A percentile compares a stretch with the other conserved stretches of the same genome.
Evolutionary conservation across 768 basidiomycete genomes (phyloP).

Genomic region (Kwoniella botswanensis): DNA sequence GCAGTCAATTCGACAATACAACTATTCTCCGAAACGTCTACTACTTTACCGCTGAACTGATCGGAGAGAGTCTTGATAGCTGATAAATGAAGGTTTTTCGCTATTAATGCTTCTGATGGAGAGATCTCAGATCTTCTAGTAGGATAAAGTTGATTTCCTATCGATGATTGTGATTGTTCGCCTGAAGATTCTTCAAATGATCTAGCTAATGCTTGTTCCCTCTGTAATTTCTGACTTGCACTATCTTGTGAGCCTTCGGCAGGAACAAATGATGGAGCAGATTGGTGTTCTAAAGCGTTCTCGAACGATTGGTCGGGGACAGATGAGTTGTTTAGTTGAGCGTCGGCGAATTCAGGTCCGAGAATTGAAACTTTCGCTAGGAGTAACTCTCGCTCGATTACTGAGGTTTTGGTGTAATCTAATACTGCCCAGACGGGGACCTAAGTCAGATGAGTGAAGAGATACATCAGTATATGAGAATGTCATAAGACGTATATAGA

Average conservation of each 20-base stretch:
- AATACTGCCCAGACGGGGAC: conserved; percentile 99
- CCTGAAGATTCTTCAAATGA: conserved; percentile 66
- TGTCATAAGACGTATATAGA: too few relatives aligned
- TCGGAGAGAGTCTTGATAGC: conserved; percentile 81
- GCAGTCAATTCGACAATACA: conserved; percentile 94
- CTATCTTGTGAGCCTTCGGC: conserved; percentile 58
- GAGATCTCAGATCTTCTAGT: conserved; percentile 30
- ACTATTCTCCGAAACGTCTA: conserved; percentile 92
- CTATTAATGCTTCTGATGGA: conserved; percentile 82
- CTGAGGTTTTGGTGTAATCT: conserved; percentile 91
- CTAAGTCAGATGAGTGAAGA: conserved; percentile 62
- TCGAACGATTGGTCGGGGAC: conserved; percentile 66
- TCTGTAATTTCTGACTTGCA: conserved; percentile 65
- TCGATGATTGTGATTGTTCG: conserved; percentile 52
- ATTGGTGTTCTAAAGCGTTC: conserved; percentile 45
- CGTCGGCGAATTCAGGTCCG: conserved; percentile 93
- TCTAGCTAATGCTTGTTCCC: conserved; percentile 74
- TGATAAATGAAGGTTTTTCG: conserved; percentile 85
- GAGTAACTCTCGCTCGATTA: conserved; percentile 89
- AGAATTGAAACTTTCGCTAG: conserved; percentile 97
- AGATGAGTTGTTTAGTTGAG: conserved; percentile 83
- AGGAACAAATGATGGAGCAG: conserved; percentile 81
- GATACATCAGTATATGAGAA: neutral
- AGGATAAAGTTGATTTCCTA: conserved; percentile 48
- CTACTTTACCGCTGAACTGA: conserved; percentile 91